Percentiles rank a stretch among this genome's conserved stretches.
Conservation (phyloP, 208 protist genomes). For the Leishmania major region DNA sequence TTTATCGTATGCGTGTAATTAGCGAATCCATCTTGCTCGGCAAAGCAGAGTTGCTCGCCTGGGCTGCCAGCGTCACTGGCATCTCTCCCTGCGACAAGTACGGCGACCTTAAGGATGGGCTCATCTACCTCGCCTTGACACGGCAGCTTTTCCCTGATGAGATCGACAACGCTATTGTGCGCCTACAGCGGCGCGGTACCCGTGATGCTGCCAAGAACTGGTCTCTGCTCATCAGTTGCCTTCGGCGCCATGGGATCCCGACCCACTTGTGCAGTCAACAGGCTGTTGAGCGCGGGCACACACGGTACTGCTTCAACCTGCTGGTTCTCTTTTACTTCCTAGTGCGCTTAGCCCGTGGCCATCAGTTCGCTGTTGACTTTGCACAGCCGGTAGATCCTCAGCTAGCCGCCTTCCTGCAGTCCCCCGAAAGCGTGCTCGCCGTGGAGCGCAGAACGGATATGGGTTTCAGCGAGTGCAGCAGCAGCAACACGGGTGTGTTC, state of each 20-base stretch:
- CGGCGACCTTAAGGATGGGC: conserved; percentile 63
- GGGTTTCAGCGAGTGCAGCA: neutral
- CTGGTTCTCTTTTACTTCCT: conserved; percentile 82
- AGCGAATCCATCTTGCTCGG: conserved; percentile 26
- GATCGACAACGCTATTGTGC: conserved; percentile 29
- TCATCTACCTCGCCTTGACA: conserved; percentile 51
- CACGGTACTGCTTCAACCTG: conserved; percentile 66
- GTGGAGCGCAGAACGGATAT: conserved; percentile 27
- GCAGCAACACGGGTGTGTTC: neutral
- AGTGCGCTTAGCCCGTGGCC: conserved; percentile 25
- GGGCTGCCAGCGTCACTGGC: conserved; percentile 43
- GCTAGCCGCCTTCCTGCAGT: conserved; percentile 69
- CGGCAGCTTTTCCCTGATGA: conserved; percentile 34
- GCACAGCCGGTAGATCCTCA: conserved; percentile 54
- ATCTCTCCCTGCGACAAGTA: conserved; percentile 55
- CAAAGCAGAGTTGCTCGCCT: conserved; percentile 56
- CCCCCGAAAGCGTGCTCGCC: conserved; percentile 41
- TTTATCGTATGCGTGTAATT: neutral
- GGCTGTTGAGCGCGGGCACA: conserved; percentile 47
- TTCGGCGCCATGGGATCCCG: conserved; percentile 47
- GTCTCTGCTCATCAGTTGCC: conserved; percentile 41
- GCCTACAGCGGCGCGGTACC: conserved; percentile 38
- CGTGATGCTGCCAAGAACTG: conserved; percentile 50
- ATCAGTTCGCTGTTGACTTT: conserved; percentile 66
- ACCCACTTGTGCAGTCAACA: conserved; percentile 42